Evolutionary conservation across 1,284 basidiomycete genomes (phyloP).

Genomic region (Papiliotrema flavescens): DNA sequence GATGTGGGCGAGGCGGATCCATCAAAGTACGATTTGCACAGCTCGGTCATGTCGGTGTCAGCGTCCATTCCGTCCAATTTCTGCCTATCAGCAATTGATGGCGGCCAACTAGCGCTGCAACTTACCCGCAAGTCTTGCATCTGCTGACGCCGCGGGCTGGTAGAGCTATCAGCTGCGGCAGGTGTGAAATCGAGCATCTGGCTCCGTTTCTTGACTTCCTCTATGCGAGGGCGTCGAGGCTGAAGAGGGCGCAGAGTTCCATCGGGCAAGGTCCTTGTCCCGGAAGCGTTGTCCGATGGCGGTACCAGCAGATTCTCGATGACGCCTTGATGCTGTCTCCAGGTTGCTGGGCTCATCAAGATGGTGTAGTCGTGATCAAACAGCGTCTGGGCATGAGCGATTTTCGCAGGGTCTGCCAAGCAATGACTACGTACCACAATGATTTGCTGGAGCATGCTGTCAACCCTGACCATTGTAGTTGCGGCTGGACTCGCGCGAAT

Average conservation of each 20-base stretch:
- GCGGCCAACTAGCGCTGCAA: not conserved
- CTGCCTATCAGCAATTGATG: constrained; percentile 47
- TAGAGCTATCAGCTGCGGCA: constrained; percentile 51
- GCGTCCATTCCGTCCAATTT: constrained; percentile 74
- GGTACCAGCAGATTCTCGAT: not conserved
- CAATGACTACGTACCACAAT: constrained; percentile 18
- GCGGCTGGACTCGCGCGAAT: constrained; percentile 29
- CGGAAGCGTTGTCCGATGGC: not conserved
- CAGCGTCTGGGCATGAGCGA: constrained; percentile 10
- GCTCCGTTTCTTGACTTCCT: constrained; percentile 63
- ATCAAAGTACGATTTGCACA: constrained; percentile 61
- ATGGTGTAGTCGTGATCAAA: constrained; percentile 13
- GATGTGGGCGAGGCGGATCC: constrained; percentile 33
- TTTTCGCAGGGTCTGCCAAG: not conserved
- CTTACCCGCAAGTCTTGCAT: constrained; percentile 70
- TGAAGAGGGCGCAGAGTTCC: not conserved
- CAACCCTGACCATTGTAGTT: constrained; percentile 25
- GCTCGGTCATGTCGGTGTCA: constrained; percentile 60
- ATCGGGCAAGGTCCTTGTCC: not conserved
- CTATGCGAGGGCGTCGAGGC: constrained; percentile 2
- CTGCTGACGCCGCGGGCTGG: constrained; percentile 50
- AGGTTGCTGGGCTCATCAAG: not conserved
- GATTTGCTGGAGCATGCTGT: constrained; percentile 28
- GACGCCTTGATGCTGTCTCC: not conserved
- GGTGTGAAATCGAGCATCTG: constrained; percentile 71